Evolutionary conservation across 2,329 filamentous ascomycete species (phyloP).

Genomic region (Plenodomus biglobosus): DNA sequence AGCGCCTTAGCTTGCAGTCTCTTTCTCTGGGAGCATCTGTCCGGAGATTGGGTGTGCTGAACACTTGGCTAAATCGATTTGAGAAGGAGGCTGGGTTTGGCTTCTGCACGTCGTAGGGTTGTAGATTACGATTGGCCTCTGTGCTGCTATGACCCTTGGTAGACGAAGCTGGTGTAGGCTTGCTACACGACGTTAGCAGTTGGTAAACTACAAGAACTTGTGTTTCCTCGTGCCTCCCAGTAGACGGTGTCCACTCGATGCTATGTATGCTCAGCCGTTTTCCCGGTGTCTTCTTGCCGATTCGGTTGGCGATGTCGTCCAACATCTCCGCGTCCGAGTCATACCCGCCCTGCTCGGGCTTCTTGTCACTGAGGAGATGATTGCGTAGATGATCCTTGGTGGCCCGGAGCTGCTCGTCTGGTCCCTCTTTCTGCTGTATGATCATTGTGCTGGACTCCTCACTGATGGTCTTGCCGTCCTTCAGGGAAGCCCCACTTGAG

Average conservation of each 20-base stretch:
- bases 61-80: slow-evolving; percentile 25
- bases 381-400: slow-evolving; percentile 37
- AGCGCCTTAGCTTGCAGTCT: slow-evolving; percentile 28
- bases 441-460: slow-evolving; percentile 26
- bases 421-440: slow-evolving; percentile 20
- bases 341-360: slow-evolving; percentile 39
- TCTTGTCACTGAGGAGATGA: slow-evolving; percentile 37
- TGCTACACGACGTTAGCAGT: slow-evolving; percentile 23
- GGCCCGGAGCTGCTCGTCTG: slow-evolving; percentile 30
- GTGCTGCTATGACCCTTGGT: slow-evolving; percentile 15
- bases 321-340: slow-evolving; percentile 43
- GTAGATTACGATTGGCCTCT: slow-evolving; percentile 10
- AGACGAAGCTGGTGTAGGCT: slow-evolving; percentile 24
- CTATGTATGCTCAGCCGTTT: slow-evolving; percentile 42
- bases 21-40: slow-evolving; percentile 13
- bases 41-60: slow-evolving; percentile 36
- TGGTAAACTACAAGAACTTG: background rate
- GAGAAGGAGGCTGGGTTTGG: slow-evolving; percentile 17
- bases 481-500: slow-evolving; percentile 1
- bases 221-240: slow-evolving; percentile 24
- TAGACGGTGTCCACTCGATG: slow-evolving; percentile 37
- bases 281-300: slow-evolving; percentile 31
- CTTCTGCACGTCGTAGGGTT: slow-evolving; percentile 28
- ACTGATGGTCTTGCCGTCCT: slow-evolving; percentile 9
- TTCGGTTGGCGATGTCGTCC: slow-evolving; percentile 34